Percentiles rank a stretch among this genome's conserved stretches.
These are phyloP conservation scores for Phyllachora maydis DNA, from an alignment of 2,329 filamentous ascomycete genomes.

Conservation along the genomic window DNA sequence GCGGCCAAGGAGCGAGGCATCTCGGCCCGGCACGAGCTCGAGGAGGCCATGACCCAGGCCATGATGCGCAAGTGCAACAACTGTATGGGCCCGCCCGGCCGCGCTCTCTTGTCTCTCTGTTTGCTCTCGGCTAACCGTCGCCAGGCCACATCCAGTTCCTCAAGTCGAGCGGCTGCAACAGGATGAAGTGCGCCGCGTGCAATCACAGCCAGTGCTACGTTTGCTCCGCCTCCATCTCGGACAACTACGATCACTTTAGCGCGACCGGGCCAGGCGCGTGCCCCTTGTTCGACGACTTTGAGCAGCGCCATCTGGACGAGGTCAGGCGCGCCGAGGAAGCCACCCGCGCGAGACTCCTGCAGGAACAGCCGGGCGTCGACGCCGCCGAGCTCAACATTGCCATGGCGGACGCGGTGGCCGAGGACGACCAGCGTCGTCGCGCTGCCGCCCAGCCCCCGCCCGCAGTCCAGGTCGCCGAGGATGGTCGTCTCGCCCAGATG, in stretches of 20 bases:
- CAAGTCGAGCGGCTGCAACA: slow-evolving; percentile 66
- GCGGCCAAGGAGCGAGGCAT: slow-evolving; percentile 35
- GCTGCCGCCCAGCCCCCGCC: not conserved
- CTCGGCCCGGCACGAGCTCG: slow-evolving; percentile 43
- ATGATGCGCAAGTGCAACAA: slow-evolving; percentile 58
- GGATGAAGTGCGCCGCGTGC: slow-evolving; percentile 49
- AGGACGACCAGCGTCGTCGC: slow-evolving; percentile 16
- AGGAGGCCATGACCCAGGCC: slow-evolving; percentile 70
- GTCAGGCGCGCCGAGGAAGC: slow-evolving; percentile 38
- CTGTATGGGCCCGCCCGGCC: slow-evolving; percentile 15
- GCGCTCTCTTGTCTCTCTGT: not conserved
- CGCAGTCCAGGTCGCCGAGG: too few species aligned
- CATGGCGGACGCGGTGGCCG: slow-evolving; percentile 29
- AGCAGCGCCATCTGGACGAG: slow-evolving; percentile 40
- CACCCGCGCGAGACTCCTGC: slow-evolving; percentile 30
- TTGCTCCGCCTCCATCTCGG: slow-evolving; percentile 48
- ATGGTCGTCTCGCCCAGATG: too few species aligned
- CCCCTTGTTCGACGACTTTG: slow-evolving; percentile 42
- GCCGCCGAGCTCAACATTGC: slow-evolving; percentile 35
- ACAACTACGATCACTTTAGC: slow-evolving; percentile 52
- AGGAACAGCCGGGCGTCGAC: slow-evolving; percentile 38
- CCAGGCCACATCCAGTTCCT: slow-evolving; percentile 51
- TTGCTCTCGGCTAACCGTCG: slow-evolving; percentile 3
- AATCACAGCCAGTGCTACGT: slow-evolving; percentile 42
- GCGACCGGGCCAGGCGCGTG: slow-evolving; percentile 30